Evolutionary conservation across 2,329 filamentous ascomycete genomes (phyloP).

Genomic region (Ascochyta pisi): DNA sequence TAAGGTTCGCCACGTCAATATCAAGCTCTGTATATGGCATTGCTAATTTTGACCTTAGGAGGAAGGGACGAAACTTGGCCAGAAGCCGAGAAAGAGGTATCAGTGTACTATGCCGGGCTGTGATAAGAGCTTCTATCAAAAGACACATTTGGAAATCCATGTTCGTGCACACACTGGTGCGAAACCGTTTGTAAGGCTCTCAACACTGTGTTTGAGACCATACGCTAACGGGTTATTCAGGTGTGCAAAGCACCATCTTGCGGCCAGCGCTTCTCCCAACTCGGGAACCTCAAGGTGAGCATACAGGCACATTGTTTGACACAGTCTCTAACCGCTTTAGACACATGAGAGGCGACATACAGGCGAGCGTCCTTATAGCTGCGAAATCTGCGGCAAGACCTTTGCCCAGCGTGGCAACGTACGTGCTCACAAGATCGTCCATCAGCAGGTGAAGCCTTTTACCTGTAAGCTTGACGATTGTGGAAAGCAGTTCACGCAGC

Average conservation of each 20-base stretch:
- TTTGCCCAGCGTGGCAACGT: constrained; percentile 90
- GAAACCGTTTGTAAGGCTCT: constrained; percentile 78
- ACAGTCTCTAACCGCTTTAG: constrained; percentile 50
- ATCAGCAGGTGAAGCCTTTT: constrained; percentile 78
- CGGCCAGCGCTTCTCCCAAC: constrained; percentile 82
- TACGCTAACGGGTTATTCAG: constrained; percentile 42
- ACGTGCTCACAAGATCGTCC: constrained; percentile 81
- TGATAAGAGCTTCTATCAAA: constrained; percentile 84
- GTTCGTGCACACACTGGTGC: constrained; percentile 85
- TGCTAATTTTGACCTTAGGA: constrained; percentile 23
- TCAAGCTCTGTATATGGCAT: not conserved
- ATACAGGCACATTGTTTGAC: no score
- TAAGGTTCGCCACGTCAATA: constrained; percentile 37
- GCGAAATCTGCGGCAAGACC: constrained; percentile 77
- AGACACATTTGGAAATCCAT: constrained; percentile 92
- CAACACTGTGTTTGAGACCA: not conserved
- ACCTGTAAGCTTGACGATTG: constrained; percentile 83
- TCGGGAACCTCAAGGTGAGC: constrained; percentile 84
- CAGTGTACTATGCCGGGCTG: constrained; percentile 77
- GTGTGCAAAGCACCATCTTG: constrained; percentile 76
- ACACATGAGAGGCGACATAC: constrained; percentile 89
- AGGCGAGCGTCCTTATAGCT: constrained; percentile 83
- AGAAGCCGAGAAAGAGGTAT: constrained; percentile 69
- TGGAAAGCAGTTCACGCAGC: constrained; percentile 85
- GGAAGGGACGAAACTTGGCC: constrained; percentile 35